Conservation (phyloP, 257 asterid species). For the Plantago ovata region DNA sequence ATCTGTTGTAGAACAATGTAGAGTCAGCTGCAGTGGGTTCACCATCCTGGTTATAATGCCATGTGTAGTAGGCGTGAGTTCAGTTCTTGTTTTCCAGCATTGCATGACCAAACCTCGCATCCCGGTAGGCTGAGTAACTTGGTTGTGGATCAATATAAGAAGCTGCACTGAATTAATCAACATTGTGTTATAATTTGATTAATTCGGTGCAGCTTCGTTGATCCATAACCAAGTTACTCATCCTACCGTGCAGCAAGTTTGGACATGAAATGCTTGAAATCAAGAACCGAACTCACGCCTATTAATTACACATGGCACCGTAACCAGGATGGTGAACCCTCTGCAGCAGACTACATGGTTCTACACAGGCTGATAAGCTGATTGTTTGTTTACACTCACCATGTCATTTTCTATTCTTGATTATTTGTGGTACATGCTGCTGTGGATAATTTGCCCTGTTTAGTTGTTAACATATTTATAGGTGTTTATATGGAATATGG, state of each 20-base stretch:
- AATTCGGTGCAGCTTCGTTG: constrained; percentile 36
- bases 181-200: not conserved
- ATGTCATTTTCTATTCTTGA: too few species aligned
- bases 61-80: constrained; percentile 46
- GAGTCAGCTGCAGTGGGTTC: constrained; percentile 42
- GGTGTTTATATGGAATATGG: too few species aligned
- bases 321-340: constrained; percentile 42
- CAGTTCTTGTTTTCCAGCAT: constrained; percentile 47
- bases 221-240: constrained; percentile 54
- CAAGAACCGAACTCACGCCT: constrained; percentile 52
- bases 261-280: constrained; percentile 52
- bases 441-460: too few species aligned
- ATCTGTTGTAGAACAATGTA: constrained; percentile 46
- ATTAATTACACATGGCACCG: constrained; percentile 51
- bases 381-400: too few species aligned
- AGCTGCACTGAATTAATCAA: constrained; percentile 27
- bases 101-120: constrained; percentile 60
- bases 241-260: constrained; percentile 53
- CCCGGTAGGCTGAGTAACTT: constrained; percentile 45
- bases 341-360: constrained; percentile 46
- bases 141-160: constrained; percentile 48
- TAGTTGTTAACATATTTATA: too few species aligned
- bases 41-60: constrained; percentile 54
- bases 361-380: too few species aligned
- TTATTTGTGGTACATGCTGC: too few species aligned